A percentile compares a stretch with the other conserved stretches of the same genome.
Conservation (phyloP, 1,284 basidiomycete genomes). For the Irpex sp. region DNA sequence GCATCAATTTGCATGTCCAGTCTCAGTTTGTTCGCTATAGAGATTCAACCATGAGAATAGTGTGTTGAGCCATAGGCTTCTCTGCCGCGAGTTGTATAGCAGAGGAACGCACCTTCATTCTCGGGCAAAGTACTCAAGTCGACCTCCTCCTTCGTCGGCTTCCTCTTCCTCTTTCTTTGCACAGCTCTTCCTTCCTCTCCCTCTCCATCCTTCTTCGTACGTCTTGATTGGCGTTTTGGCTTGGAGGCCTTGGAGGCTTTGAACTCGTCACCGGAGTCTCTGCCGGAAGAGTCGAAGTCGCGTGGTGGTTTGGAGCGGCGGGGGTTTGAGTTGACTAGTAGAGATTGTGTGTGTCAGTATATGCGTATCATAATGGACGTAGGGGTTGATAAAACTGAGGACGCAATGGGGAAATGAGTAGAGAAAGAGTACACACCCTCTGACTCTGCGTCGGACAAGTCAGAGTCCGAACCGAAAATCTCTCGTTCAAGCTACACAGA, state of each 20-base stretch:
- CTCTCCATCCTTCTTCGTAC: slow-evolving; percentile 34
- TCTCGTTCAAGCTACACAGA: slow-evolving; percentile 47
- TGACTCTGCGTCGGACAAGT: slow-evolving; percentile 58
- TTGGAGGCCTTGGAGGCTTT: slow-evolving; percentile 50
- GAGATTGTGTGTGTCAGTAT: slow-evolving; percentile 18
- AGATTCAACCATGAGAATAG: slow-evolving; percentile 5
- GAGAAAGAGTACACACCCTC: slow-evolving; percentile 39
- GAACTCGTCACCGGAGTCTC: slow-evolving; percentile 67
- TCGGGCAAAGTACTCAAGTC: slow-evolving; percentile 65
- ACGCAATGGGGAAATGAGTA: neutral
- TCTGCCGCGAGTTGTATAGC: neutral
- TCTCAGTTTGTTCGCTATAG: slow-evolving; percentile 54
- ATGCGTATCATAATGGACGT: neutral
- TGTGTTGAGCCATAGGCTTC: neutral
- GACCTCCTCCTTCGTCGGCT: slow-evolving; percentile 44
- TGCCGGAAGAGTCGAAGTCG: slow-evolving; percentile 49
- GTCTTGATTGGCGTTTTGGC: slow-evolving; percentile 38
- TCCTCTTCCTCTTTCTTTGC: slow-evolving; percentile 44
- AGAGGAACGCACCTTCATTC: slow-evolving; percentile 57
- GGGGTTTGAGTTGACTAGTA: slow-evolving; percentile 9
- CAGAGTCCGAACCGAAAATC: slow-evolving; percentile 78
- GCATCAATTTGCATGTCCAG: slow-evolving; percentile 77
- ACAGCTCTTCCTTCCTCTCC: slow-evolving; percentile 33
- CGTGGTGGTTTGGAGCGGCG: slow-evolving; percentile 25
- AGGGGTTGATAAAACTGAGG: neutral